Conservation (phyloP, 352 stramenopile genomes). For the Phytophthora sansomeana region DNA sequence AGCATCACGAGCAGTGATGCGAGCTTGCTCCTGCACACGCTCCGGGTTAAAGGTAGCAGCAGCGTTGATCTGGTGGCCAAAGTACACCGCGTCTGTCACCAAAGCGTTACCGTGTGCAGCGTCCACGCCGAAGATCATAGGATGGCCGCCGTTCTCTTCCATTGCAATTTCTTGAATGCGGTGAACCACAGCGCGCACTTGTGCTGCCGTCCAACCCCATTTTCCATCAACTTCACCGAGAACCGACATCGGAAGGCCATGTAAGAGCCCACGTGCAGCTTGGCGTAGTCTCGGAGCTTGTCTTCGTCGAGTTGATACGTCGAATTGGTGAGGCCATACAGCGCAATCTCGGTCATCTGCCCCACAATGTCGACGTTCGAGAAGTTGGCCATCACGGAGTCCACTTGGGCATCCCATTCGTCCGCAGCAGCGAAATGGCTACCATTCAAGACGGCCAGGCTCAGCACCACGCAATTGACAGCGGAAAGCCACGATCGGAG, state of each 20-base stretch:
- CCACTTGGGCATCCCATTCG: slow-evolving; percentile 22
- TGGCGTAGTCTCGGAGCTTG: slow-evolving; percentile 58
- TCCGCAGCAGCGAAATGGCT: slow-evolving; percentile 9
- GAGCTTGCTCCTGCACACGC: slow-evolving; percentile 12
- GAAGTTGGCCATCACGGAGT: slow-evolving; percentile 26
- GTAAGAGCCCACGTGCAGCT: slow-evolving; percentile 82
- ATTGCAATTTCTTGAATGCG: slow-evolving; percentile 43
- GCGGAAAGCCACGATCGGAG: slow-evolving; percentile 12
- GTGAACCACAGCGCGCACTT: slow-evolving; percentile 10
- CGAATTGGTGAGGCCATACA: slow-evolving; percentile 17
- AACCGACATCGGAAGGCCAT: slow-evolving; percentile 2
- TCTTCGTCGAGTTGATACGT: slow-evolving; percentile 27
- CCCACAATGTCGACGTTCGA: slow-evolving; percentile 22
- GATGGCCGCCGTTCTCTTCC: slow-evolving; percentile 25
- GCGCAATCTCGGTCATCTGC: slow-evolving; percentile 29
- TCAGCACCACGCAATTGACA: slow-evolving; percentile 1
- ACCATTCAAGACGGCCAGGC: slow-evolving; percentile 2
- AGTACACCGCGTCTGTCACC: slow-evolving; percentile 57
- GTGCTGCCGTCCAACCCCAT: slow-evolving; percentile 19
- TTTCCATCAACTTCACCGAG: slow-evolving; percentile 11
- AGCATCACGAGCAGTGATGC: slow-evolving; percentile 8
- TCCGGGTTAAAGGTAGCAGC: slow-evolving; percentile 15
- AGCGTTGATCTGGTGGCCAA: slow-evolving; percentile 16
- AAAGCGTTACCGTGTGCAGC: slow-evolving; percentile 72
- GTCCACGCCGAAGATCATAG: slow-evolving; percentile 28